Evolutionary conservation across 805 yeast genomes (phyloP).

Genomic region (Metschnikowia borealis): DNA sequence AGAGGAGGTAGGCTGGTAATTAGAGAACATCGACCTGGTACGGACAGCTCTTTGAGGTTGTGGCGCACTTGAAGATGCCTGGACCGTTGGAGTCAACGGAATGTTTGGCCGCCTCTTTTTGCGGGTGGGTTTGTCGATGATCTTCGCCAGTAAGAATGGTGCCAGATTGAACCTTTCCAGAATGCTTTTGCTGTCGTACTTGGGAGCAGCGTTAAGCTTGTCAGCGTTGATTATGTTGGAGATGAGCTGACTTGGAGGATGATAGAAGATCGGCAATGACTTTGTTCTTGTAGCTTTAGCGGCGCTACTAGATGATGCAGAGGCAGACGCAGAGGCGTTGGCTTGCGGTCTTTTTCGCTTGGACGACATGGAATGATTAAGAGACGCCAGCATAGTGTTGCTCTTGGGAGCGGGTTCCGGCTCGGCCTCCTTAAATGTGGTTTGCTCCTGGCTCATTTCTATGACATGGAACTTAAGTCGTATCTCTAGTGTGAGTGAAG

Average conservation of each 20-base stretch:
- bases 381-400: not conserved
- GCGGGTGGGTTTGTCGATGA: constrained; percentile 34
- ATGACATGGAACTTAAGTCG: constrained; percentile 47
- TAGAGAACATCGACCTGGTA: constrained; percentile 40
- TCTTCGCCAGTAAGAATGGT: constrained; percentile 38
- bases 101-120: constrained; percentile 21
- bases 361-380: constrained; percentile 3
- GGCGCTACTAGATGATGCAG: constrained; percentile 19
- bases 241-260: constrained; percentile 37
- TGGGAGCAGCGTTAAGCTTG: constrained; percentile 34
- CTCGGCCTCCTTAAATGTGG: constrained; percentile 6
- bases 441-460: constrained; percentile 16
- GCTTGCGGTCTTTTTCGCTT: constrained; percentile 11
- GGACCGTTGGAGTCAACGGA: constrained; percentile 17
- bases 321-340: constrained; percentile 8
- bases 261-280: constrained; percentile 39
- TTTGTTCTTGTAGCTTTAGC: constrained; percentile 43
- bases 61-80: constrained; percentile 9
- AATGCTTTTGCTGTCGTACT: constrained; percentile 37
- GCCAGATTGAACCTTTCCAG: constrained; percentile 46
- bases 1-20: constrained; percentile 32
- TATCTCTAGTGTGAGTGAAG: constrained; percentile 54
- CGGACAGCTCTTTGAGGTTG: constrained; percentile 39
- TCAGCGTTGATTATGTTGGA: constrained; percentile 41
- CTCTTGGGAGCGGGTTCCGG: constrained; percentile 4